phyloP scores from a whole-genome alignment of 2,329 filamentous ascomycete genomes.

The Xylaria multiplex region DNA sequence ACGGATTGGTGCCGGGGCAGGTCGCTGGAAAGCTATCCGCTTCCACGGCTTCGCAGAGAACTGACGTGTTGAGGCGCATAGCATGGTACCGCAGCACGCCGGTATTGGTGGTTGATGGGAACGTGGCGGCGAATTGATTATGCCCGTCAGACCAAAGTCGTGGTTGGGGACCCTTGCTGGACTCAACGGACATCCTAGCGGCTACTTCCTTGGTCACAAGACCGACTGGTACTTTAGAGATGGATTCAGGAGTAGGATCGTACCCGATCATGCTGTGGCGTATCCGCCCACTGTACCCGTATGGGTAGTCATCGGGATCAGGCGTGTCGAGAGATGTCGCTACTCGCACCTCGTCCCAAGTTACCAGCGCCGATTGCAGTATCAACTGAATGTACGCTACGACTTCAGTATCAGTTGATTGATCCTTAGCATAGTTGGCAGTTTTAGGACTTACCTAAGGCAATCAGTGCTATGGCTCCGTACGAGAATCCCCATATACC shows the following conservation, averaged over 20 bases:
- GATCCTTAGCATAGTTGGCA: neutral
- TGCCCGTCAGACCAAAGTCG: neutral
- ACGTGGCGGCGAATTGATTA: neutral
- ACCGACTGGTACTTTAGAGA: neutral
- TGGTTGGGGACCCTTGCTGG: neutral
- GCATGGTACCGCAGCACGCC: slow-evolving; percentile 17
- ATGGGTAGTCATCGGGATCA: neutral
- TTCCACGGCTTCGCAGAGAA: neutral
- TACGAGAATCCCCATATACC: neutral
- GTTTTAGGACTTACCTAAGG: neutral
- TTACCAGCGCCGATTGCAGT: slow-evolving; percentile 11
- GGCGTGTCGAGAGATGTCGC: slow-evolving; percentile 1
- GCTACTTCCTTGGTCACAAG: slow-evolving; percentile 1
- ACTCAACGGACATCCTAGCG: slow-evolving; percentile 6
- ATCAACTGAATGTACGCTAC: slow-evolving; percentile 1
- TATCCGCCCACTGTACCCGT: neutral
- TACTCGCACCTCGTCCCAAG: slow-evolving; percentile 11
- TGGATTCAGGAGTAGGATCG: neutral
- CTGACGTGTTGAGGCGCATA: slow-evolving; percentile 13
- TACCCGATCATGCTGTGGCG: neutral
- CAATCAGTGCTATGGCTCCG: neutral
- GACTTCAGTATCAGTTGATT: neutral
- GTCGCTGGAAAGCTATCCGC: slow-evolving; percentile 4
- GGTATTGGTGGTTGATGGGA: neutral
- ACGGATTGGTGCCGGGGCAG: slow-evolving; percentile 2